Evolutionary conservation across 78 protist genomes (phyloP), one percentile per base, ranked within the genome.

Genomic region (Dictyostelium intermedium): DNA sequence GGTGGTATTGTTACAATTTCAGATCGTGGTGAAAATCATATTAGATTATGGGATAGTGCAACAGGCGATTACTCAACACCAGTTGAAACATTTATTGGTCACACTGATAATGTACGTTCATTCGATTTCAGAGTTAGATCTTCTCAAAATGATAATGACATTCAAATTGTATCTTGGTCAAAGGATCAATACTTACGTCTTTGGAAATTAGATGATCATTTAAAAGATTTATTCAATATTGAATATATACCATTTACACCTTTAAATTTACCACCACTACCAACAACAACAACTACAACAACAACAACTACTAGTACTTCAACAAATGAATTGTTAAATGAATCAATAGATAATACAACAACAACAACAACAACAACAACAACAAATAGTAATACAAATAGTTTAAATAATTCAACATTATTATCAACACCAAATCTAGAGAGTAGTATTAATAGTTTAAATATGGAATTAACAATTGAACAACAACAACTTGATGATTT

Each of bases 131-230:
- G 96, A 45, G 47, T 74, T 5, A 84, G 43, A 61, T 32, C 43
- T 0, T 37, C 53, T 14, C 20, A 23, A 11, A 45, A 66, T 27
- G 53, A 80, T 14, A 47, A 84, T 34, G 96, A 92, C 11, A 6
- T 86, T 23, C 96, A 92, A 47, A 81, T 92, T 39, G 96, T 92
- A 14, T 86, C 96, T 16, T 92, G 96, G 96, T 92, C 96, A 27
- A 92, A 92, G 32, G 96, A 92, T 78, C 96, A 92, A 35, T 34
- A 92, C 30, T 30, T 92, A 27, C 32, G 96, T 41, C 50, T 92
- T 13, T 92, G 96, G 96, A 81, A 92, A 39, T 41, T 92, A 53
- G 96, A 92, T 10, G 66, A 92, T 41, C 32, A 35, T 39, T 11
- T 82, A 50, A 87, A 87, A 63, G 78, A 56, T 18, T 30, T 45